Evolutionary conservation across 1,284 basidiomycete genomes (phyloP), one percentile per base, ranked within the genome.

Genomic region (Moesziomyces antarcticus): DNA sequence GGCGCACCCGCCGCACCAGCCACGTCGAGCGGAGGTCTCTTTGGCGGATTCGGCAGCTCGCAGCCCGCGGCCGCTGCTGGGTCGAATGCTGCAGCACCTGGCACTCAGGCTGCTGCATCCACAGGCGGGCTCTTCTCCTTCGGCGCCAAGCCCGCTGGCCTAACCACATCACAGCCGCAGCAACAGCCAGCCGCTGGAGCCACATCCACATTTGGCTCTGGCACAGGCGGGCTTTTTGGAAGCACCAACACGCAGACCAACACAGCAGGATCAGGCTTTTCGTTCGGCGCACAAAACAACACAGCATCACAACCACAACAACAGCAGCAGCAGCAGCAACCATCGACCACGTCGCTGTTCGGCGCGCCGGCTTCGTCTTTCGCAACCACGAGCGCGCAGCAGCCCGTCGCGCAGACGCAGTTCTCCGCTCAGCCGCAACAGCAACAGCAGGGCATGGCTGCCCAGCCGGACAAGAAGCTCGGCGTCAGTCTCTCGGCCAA

Each of bases 381-480:
- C 11, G 54, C 58, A 25, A 54, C 56, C 3, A 48, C 56, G 1
- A 52, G 53, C 54, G 71, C 65, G 20, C 70, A 60, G 37, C 65
- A 60, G 37, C 62, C 55, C 21, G 56, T 53, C 18, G 57, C 67
- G 20, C 67, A 64, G 20, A 56, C 59, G 25, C 59, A 61, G 10
- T 67, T 69, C 43, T 56, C 55, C 3, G 41, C 57, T 30, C 50
- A 58, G 40, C 24, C 18, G 13, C 57, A 52, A 25, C 56, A 47
- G 44, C 55, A 52, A 40, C 55, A 51, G 33, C 54, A 58, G 11
- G 27, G 11, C 22, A 27, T 27, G 1, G 18, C 58, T 9, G 56
- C 56, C 4, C 54, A 64, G 33, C 63, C 61, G 5, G 75, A 82
- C 51, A 76, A 75, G 54, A 78, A 77, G 49, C 66, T 83, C 13